These are phyloP conservation scores for Boletus vermiculosoides DNA, from an alignment of 768 basidiomycete species.

Conservation along the genomic window DNA sequence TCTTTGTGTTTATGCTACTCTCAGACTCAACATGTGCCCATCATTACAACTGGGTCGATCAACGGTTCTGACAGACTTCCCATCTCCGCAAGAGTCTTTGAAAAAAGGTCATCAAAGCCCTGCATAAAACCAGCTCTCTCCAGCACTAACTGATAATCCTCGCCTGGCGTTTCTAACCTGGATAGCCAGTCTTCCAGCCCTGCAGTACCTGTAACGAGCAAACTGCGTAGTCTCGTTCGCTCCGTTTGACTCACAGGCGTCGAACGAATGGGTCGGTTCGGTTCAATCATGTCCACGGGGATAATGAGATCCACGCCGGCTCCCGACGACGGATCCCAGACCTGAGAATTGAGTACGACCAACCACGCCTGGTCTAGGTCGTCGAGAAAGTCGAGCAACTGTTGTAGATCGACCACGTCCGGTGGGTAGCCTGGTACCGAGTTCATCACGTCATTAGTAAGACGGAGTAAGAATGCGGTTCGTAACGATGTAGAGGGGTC, in stretches of 20 bases:
- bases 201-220: constrained; percentile 59
- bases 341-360: constrained; percentile 58
- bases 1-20: not conserved
- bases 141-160: constrained; percentile 39
- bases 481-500: constrained; percentile 69
- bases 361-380: constrained; percentile 77
- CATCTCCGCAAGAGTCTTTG: constrained; percentile 57
- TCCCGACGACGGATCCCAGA: constrained; percentile 58
- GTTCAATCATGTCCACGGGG: constrained; percentile 36
- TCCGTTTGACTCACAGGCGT: constrained; percentile 68
- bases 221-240: constrained; percentile 62
- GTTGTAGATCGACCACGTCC: constrained; percentile 41
- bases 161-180: constrained; percentile 25
- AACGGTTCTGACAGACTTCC: constrained; percentile 42
- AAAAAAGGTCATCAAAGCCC: constrained; percentile 63
- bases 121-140: constrained; percentile 55
- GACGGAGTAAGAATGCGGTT: constrained; percentile 62
- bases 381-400: constrained; percentile 64
- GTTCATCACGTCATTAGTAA: constrained; percentile 65
- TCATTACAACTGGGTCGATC: constrained; percentile 23
- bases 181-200: constrained; percentile 70
- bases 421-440: constrained; percentile 62
- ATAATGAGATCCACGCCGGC: constrained; percentile 42
- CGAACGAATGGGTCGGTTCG: constrained; percentile 33
- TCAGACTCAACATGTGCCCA: constrained; percentile 19